Percentiles rank a stretch among this genome's conserved stretches.
Conservation (phyloP, 2,329 filamentous ascomycete genomes). For the Pseudogymnoascus sp. region DNA sequence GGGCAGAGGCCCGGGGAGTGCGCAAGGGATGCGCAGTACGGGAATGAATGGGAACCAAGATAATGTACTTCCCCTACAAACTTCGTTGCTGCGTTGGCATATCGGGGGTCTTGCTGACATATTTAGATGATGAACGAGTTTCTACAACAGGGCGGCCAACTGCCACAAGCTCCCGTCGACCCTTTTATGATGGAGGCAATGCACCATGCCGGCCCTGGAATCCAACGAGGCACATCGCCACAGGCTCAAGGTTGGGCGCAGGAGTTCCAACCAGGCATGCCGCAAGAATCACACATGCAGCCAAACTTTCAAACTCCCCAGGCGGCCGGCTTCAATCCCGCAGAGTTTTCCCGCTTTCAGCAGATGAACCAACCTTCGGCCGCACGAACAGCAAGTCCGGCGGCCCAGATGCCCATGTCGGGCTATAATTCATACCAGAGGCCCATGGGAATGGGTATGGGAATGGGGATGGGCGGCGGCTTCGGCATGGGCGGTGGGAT, state of each 20-base stretch:
- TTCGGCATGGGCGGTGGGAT: slow-evolving; percentile 47
- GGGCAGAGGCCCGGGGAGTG: slow-evolving; percentile 60
- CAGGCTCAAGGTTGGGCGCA: slow-evolving; percentile 47
- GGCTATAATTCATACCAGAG: slow-evolving; percentile 43
- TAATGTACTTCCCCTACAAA: slow-evolving; percentile 39
- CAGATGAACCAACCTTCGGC: slow-evolving; percentile 54
- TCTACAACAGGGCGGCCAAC: slow-evolving; percentile 64
- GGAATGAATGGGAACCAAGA: slow-evolving; percentile 53
- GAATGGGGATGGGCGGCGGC: slow-evolving; percentile 35
- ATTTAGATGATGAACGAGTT: slow-evolving; percentile 85
- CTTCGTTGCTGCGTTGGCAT: not conserved
- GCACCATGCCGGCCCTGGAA: slow-evolving; percentile 23
- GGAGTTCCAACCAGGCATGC: slow-evolving; percentile 51
- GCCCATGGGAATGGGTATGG: slow-evolving; percentile 48
- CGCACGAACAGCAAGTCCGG: slow-evolving; percentile 52
- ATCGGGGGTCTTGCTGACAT: slow-evolving; percentile 13
- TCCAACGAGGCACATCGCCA: slow-evolving; percentile 27
- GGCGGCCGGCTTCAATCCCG: slow-evolving; percentile 60
- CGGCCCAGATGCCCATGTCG: slow-evolving; percentile 35
- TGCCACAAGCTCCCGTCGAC: slow-evolving; percentile 43
- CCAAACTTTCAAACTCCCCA: slow-evolving; percentile 53
- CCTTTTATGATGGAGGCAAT: slow-evolving; percentile 22
- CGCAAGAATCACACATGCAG: slow-evolving; percentile 58
- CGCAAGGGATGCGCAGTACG: slow-evolving; percentile 70
- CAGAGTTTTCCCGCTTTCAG: slow-evolving; percentile 83